Percentiles rank a stretch among this genome's conserved stretches.
These are phyloP conservation scores for Trichophaea hybrida DNA, from an alignment of 2,329 filamentous ascomycete genomes.

Conservation along the genomic window DNA sequence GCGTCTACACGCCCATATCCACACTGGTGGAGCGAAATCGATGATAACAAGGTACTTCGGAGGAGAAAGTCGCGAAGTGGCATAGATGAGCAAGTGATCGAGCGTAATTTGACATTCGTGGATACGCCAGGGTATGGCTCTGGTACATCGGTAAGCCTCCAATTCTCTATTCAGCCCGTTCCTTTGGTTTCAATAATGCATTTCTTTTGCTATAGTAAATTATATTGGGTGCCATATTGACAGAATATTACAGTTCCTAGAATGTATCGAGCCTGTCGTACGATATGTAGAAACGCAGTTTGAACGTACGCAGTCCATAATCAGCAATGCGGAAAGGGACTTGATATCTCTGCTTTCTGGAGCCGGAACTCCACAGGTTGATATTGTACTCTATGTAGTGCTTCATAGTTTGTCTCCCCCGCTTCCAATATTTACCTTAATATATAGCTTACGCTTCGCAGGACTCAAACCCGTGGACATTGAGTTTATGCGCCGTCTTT, in stretches of 20 bases:
- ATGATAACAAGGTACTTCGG: conserved; percentile 46
- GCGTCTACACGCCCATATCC: conserved; percentile 76
- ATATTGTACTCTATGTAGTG: conserved; percentile 72
- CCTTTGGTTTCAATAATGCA: not conserved
- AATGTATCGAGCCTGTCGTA: conserved; percentile 45
- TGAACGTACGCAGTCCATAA: conserved; percentile 46
- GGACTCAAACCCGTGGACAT: conserved; percentile 50
- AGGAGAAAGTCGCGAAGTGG: conserved; percentile 46
- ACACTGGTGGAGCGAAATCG: conserved; percentile 72
- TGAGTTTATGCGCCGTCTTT: conserved; percentile 55
- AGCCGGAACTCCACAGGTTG: conserved; percentile 68
- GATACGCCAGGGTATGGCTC: conserved; percentile 57
- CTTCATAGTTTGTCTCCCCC: conserved; percentile 44
- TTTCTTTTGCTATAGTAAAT: not conserved
- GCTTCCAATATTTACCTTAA: not conserved
- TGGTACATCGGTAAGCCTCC: conserved; percentile 39
- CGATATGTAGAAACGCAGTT: conserved; percentile 61
- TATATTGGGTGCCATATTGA: not conserved
- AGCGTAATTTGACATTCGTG: conserved; percentile 86
- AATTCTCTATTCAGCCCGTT: not conserved
- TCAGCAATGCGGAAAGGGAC: conserved; percentile 55
- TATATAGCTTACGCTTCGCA: conserved; percentile 28
- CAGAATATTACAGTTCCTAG: conserved; percentile 35
- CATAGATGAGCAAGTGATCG: conserved; percentile 60
- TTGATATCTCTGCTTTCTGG: conserved; percentile 64